These are phyloP conservation scores for Fusarium sp. DNA, from an alignment of 2,329 filamentous ascomycete genomes.

Conservation along the genomic window DNA sequence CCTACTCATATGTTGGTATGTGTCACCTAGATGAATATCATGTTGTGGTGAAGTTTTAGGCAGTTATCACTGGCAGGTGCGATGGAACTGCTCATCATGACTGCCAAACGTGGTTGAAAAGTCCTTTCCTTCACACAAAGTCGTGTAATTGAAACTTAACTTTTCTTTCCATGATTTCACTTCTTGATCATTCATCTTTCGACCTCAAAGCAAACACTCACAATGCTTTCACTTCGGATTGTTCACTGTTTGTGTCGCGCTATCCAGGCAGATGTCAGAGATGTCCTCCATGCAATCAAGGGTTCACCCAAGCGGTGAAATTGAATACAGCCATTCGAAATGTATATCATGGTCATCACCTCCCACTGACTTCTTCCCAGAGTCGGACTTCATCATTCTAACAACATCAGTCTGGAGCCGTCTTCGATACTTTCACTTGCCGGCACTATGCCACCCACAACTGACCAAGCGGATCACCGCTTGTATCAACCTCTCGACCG, in stretches of 20 bases:
- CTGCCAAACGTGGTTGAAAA: not conserved
- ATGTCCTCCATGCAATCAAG: not conserved
- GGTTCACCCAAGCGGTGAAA: not conserved
- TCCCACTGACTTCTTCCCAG: not conserved
- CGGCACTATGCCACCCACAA: not conserved
- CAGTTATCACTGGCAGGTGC: not conserved
- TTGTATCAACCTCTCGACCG: not conserved
- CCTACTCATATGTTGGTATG: not conserved
- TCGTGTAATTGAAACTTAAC: too few species aligned
- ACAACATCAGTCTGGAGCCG: too few species aligned
- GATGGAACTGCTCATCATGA: not conserved
- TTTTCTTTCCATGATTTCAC: too few species aligned
- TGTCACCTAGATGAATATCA: too few species aligned
- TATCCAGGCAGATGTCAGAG: not conserved
- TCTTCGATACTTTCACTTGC: not conserved
- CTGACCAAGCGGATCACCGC: accelerated
- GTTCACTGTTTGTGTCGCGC: not conserved
- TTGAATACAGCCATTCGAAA: too few species aligned
- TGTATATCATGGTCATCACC: not conserved
- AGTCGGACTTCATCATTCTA: not conserved
- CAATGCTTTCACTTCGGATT: too few species aligned
- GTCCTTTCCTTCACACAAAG: too few species aligned
- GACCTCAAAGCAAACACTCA: too few species aligned
- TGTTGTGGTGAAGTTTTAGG: too few species aligned
- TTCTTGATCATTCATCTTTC: too few species aligned